phyloP scores from a whole-genome alignment of 306 rosid species.

The Rosa chinensis region DNA sequence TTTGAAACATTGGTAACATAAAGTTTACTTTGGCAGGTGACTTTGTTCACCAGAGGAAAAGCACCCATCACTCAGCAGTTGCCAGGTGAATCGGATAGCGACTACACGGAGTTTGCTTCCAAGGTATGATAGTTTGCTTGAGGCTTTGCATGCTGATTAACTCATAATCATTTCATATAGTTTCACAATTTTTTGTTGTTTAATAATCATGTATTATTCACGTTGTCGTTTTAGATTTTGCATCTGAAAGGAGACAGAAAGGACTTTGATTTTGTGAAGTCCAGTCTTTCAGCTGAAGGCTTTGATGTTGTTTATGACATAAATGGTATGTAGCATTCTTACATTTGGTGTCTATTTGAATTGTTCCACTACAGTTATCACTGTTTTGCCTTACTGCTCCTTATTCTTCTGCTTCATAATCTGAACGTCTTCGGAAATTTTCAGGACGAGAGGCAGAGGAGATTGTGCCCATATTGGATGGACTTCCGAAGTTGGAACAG shows the following conservation, averaged over 20 bases:
- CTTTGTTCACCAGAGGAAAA: constrained; percentile 95
- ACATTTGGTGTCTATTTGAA: constrained; percentile 2
- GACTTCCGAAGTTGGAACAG: constrained; percentile 88
- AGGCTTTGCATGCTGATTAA: background rate
- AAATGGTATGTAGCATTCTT: constrained; percentile 53
- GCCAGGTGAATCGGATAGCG: constrained; percentile 82
- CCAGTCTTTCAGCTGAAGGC: constrained; percentile 84
- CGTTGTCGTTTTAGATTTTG: constrained; percentile 50
- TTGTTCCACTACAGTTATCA: constrained; percentile 2
- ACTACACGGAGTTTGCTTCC: constrained; percentile 74
- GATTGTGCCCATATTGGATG: constrained; percentile 83
- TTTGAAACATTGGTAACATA: constrained; percentile 5
- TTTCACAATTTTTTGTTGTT: too few relatives aligned
- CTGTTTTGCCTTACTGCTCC: background rate
- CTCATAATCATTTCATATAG: background rate
- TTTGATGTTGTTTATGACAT: constrained; percentile 94
- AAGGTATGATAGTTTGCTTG: constrained; percentile 49
- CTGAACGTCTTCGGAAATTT: constrained; percentile 15
- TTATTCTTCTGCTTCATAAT: constrained; percentile 17
- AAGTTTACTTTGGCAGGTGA: constrained; percentile 61
- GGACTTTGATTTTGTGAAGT: constrained; percentile 83
- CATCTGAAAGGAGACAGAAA: constrained; percentile 95
- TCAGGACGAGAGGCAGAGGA: constrained; percentile 94
- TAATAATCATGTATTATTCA: too few relatives aligned
- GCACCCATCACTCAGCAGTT: constrained; percentile 77